Base-by-base conservation (phyloP, 2,329 filamentous ascomycete species). In the Aspergillus tamarii region DNA sequence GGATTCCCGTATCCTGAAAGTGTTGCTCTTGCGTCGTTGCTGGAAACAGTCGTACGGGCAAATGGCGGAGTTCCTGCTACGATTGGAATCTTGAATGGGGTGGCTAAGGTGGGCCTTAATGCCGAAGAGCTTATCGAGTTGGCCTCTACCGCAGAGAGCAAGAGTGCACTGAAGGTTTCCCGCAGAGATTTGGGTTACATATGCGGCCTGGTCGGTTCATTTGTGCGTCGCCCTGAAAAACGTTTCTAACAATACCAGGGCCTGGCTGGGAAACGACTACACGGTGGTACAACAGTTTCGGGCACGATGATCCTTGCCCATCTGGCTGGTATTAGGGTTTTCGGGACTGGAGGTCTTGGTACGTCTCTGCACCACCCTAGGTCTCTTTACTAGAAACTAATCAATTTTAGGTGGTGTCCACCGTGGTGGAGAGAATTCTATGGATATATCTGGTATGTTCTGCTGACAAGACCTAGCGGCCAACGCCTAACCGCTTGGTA, bases 201-300 rank as follows among this genome's bases (percentile, higher is more conserved):
- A 28, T 87, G 89, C 61, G 94, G 93, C 66, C 82, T 91, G 82
- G 91, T 93, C 82, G 78, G 84, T 65, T 39, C 36, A 28, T 54
- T 32, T 39, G 12, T 19, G 50, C 16, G 41, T 21, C 36, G 16
- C 30, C 21, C 19, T 5, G 52, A 21, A 52, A 23, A 34, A 26
- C 30, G n/a, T 26, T 14, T 59, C 57, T 67, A 63, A 61, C 23
- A 14, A 28, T 45, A 8, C 7, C 61, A 91, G 87, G 88, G 90
- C 34, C 74, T 91, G 59, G 77, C 85, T 53, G 91, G 91, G 39
- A 87, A 86, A 68, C 87, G 84, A 61, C 85, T 92, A 52, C 91
- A 96, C 76, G 95, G 94, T 32, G 95, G 94, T 11, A 99, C 95
- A 1, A 99, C 95, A 2, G 91, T 99, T 61, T 88, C 94, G 6